Evolutionary conservation across 2,329 filamentous ascomycete species (phyloP).

Genomic region (Lasiodiplodia theobromae): DNA sequence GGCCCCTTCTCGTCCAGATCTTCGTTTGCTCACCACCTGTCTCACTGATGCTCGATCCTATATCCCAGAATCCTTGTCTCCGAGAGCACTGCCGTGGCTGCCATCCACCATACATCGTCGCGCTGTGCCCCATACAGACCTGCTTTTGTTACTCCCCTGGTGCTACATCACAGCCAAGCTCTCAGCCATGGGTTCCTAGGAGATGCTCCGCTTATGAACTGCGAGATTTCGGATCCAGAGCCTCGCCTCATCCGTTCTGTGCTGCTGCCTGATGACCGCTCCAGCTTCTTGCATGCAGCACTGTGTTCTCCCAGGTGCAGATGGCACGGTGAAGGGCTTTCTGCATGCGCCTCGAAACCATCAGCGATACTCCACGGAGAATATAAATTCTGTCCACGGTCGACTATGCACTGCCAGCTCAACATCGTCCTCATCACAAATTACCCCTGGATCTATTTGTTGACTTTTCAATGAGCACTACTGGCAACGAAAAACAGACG

Average conservation of each 20-base stretch:
- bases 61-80: neutral
- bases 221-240: neutral
- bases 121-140: neutral
- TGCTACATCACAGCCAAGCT: constrained; percentile 6
- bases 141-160: neutral
- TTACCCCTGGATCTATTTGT: neutral
- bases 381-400: neutral
- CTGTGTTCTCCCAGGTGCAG: neutral
- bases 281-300: constrained; percentile 7
- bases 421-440: neutral
- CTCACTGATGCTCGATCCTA: neutral
- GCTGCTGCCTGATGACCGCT: neutral
- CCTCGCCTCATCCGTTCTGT: neutral
- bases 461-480: neutral
- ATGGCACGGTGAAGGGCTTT: neutral
- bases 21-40: constrained; percentile 18
- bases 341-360: neutral
- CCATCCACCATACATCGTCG: neutral
- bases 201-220: neutral
- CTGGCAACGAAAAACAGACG: neutral
- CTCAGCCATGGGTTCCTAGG: neutral
- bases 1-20: constrained; percentile 2
- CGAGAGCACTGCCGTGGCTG: neutral
- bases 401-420: neutral
- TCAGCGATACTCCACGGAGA: neutral